phyloP scores from a whole-genome alignment of 2,329 filamentous ascomycete species.

The Neurospora sp. region DNA sequence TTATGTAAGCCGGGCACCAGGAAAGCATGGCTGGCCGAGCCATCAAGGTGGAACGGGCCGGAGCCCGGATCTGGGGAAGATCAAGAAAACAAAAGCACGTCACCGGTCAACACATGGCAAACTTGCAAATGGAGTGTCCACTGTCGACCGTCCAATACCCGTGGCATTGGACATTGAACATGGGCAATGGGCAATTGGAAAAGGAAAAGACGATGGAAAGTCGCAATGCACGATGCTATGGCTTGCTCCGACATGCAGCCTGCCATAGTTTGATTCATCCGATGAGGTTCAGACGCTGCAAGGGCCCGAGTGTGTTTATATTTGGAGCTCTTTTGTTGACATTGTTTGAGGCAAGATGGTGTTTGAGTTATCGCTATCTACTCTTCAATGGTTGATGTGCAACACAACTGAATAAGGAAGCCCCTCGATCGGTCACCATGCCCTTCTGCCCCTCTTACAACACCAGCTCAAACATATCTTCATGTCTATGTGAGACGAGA shows the following conservation, averaged over 20 bases:
- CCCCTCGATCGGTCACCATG: background rate
- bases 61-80: background rate
- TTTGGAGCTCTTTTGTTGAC: background rate
- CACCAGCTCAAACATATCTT: background rate
- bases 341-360: background rate
- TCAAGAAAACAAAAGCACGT: background rate
- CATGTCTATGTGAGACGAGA: background rate
- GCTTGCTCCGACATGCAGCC: background rate
- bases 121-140: background rate
- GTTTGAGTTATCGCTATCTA: background rate
- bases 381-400: background rate
- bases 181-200: background rate
- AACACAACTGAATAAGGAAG: background rate
- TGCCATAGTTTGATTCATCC: background rate
- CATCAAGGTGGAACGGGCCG: background rate
- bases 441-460: background rate
- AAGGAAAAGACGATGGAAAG: background rate
- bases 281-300: background rate
- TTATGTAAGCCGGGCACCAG: background rate
- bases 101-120: background rate
- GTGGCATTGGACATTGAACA: background rate
- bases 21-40: background rate
- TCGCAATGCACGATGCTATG: background rate
- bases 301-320: background rate
- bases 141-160: background rate